Base-by-base conservation (phyloP, 768 basidiomycete species). In the Tephrocybe sp. region DNA sequence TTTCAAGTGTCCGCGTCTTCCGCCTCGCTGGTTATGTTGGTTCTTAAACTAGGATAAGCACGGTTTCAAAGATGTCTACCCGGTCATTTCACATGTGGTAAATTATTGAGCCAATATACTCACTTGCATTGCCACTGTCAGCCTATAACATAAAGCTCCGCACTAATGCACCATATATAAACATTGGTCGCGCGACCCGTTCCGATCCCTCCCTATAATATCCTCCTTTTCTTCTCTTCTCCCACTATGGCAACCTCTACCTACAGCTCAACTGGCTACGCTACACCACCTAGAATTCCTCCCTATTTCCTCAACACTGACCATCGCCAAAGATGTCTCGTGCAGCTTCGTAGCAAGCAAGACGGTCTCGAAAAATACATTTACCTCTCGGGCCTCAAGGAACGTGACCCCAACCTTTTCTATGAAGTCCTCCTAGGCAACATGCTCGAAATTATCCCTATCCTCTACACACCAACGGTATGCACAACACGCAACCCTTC, bases 381-480 rank as follows among this genome's bases (percentile, higher is more conserved):
- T 53, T 88, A 81, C 64, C 76, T 89, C 51, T 78, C 75, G 31
- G 77, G 77, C 9, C 74, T 89, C 59, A 80, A 87, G 56, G 72
- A 76, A 27, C 76, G 83, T 52, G 81, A 89, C 58, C 67, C 80
- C 24, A 72, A 76, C 42, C 70, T 89, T 12, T 90, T 88, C 67
- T 89, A 88, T 60, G 73, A 79, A 31, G 72, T 87, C 26, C 57
- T 86, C 11, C 69, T 83, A 30, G 74, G 69, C 52, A 81, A 87
- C 62, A 77, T 87, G 75, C 67, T 77, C 60, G 86, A 84, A 65
- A 70, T 87, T 32, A 72, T 83, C 18, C 87, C 87, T 12, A 78
- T 89, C 51, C 67, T 89, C 21, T 89, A 89, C 66, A 89, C 87
- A 5, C 87, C 87, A 4, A 87, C 86, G 51, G 86, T 86, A 44